Base-by-base conservation (phyloP, 106 monocot species). In the Platanthera guangdongensis region DNA sequence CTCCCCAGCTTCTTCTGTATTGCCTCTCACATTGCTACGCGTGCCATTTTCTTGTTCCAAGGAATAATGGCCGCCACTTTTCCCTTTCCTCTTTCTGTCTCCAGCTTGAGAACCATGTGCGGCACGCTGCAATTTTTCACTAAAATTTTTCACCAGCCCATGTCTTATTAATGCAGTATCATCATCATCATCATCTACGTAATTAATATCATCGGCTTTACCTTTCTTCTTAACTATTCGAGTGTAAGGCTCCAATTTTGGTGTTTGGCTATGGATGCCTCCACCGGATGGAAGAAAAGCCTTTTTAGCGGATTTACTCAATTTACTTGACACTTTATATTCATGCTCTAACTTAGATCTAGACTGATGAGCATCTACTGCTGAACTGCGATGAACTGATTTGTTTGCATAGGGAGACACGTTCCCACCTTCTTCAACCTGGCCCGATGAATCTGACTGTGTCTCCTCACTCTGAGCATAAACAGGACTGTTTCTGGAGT, bases 381-480 rank as follows among this genome's bases (percentile, higher is more conserved):
- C 49, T 57, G 54, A 55, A 83, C 19, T 76, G 32, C 50, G 72
- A 74, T 48, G 63, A 22, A 50, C 74, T 52, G 48, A 25, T 50
- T 88, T 80, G 73, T 55, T 80, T 12, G 15, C 65, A n/a, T 67
- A 64, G 47, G 76, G 68, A 69, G 13, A 67, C 6, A 52, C 25
- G 76, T 75, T 78, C 62, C 16, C 57, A 50, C 79, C 84, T 72
- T 81, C 82, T 47, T 80, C 88, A 54, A 73, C 51, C 49, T 85
- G 70, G 9, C 88, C 90, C 15, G 87, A 90, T 72, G 90, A 90
- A 79, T 95, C 95, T 71, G 95, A 95, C 59, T 88, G 88, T 46
- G 90, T 92, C 47, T 90, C 92, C 46, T 90, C 89, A 78, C 80
- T 80, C 55, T 77, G 82, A 73, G 50, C 60, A 77, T 68, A 82